Percentiles rank a stretch among this genome's conserved stretches.
phyloP scores from a whole-genome alignment of 192 early-diverging fungal genomes.

The Linnemannia zychae region DNA sequence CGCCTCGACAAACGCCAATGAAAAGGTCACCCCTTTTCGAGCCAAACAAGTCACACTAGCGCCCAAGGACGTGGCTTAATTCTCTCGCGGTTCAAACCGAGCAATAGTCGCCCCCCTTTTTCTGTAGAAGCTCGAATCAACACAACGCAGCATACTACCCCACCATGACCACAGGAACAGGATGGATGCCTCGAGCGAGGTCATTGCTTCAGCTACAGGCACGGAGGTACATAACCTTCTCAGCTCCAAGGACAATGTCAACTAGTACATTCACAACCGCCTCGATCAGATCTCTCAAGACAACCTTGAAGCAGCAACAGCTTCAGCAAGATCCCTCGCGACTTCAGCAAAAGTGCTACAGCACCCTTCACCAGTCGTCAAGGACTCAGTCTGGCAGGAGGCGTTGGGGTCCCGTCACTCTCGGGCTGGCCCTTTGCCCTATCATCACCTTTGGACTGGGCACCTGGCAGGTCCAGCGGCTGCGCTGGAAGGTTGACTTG shows the following conservation, averaged over 20 bases:
- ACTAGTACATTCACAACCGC: background rate
- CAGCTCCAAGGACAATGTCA: background rate
- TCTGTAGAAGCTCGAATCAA: background rate
- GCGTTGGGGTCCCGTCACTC: constrained; percentile 44
- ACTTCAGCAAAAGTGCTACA: constrained; percentile 11
- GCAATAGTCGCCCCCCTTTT: background rate
- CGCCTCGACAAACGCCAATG: background rate
- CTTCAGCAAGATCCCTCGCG: background rate
- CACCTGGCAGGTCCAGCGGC: constrained; percentile 89
- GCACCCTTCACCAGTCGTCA: constrained; percentile 33
- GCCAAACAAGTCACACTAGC: background rate
- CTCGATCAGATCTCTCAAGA: background rate
- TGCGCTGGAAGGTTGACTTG: constrained; percentile 89
- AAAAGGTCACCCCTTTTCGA: background rate
- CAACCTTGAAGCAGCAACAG: background rate
- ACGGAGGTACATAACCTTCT: background rate
- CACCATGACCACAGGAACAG: background rate
- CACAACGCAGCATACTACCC: background rate
- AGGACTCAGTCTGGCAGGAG: constrained; percentile 37
- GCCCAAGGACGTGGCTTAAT: too few species aligned
- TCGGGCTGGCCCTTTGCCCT: constrained; percentile 61
- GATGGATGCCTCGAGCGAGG: background rate
- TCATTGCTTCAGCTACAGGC: constrained; percentile 1
- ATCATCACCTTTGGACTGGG: constrained; percentile 80
- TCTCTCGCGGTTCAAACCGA: background rate